Evolutionary conservation across 1,139 yeast species (phyloP), one percentile per base, ranked within the genome.

Genomic region (Sugiyamaella neomexicana): DNA sequence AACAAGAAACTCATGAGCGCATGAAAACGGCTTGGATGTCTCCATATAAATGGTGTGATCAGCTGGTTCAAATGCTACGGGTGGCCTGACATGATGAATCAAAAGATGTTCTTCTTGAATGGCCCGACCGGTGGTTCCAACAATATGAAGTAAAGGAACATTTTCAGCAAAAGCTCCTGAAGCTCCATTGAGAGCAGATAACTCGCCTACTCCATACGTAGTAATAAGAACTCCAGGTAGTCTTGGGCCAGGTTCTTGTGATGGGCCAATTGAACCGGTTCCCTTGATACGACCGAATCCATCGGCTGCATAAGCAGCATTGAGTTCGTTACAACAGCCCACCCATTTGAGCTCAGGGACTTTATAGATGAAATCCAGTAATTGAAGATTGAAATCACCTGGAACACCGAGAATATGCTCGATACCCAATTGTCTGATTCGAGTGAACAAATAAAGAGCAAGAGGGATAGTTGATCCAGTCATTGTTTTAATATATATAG

Each of bases 201-300:
- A 78, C 72, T 89, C 96, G 56, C 96, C 96, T 49, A 89, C 96
- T 54, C 96, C 96, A 70, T 77, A 86, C 15, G 89, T 83, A 40
- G 89, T 81, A 55, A 73, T 65, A 44, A 73, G 56, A 10, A 69
- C 76, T 29, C 73, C 75, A 2, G 75, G 75, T 2, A 64, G 58
- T 34, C 67, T 65, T 38, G 78, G 71, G 45, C 76, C 78, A 58
- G 87, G 80, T 17, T 87, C 81, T 5, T 37, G 12, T 65, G 85
- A 86, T 17, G 89, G 91, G 62, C 86, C 93, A 29, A 86, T 88
- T 20, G 89, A 85, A 64, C 86, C 86, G 20, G 89, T 85, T 27
- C 83, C 83, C 37, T 78, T 71, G 45, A 76, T 77, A 59, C 87
- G 80, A 16, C 88, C 82, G 65, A 85, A 87, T 17, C 91, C 95